phyloP scores from a whole-genome alignment of 108 stramenopile species.

The Aurantiochytrium sp. region DNA sequence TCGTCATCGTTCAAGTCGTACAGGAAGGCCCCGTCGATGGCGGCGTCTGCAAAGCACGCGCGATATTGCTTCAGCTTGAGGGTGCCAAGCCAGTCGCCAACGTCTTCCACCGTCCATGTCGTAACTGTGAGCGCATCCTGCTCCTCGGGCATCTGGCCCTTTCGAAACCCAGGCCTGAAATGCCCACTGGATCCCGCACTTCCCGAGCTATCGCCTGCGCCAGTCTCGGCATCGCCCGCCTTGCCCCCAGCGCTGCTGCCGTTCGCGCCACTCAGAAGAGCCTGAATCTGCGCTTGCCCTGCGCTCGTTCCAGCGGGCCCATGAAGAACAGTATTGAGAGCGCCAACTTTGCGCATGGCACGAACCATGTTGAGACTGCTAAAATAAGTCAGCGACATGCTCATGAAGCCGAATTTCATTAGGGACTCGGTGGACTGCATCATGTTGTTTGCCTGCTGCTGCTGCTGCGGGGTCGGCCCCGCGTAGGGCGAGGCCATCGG shows the following conservation, averaged over 20 bases:
- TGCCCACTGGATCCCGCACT: not conserved
- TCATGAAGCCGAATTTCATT: slow-evolving; percentile 85
- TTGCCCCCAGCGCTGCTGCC: slow-evolving; percentile 20
- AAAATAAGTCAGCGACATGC: slow-evolving; percentile 79
- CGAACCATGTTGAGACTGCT: slow-evolving; percentile 75
- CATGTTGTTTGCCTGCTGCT: slow-evolving; percentile 66
- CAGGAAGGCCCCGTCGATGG: slow-evolving; percentile 74
- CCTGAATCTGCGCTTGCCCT: not conserved
- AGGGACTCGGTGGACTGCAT: slow-evolving; percentile 76
- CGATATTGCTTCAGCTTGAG: slow-evolving; percentile 66
- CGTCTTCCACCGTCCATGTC: slow-evolving; percentile 73
- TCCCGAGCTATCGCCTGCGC: slow-evolving; percentile 15
- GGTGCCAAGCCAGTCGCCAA: slow-evolving; percentile 69
- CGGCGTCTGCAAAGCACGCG: slow-evolving; percentile 67
- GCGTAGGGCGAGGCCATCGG: not conserved
- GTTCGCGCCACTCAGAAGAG: not conserved
- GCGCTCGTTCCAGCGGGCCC: slow-evolving; percentile 17
- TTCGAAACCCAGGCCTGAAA: slow-evolving; percentile 41
- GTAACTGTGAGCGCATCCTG: slow-evolving; percentile 45
- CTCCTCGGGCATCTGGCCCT: slow-evolving; percentile 50
- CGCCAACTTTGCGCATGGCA: slow-evolving; percentile 70
- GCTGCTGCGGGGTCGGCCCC: slow-evolving; percentile 51
- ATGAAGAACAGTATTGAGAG: slow-evolving; percentile 56
- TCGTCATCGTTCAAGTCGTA: slow-evolving; percentile 79
- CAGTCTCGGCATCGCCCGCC: not conserved